Percentiles rank a stretch among this genome's conserved stretches.
These are phyloP conservation scores for Vitellaria paradoxa DNA, from an alignment of 179 eudicot species.

Conservation along the genomic window DNA sequence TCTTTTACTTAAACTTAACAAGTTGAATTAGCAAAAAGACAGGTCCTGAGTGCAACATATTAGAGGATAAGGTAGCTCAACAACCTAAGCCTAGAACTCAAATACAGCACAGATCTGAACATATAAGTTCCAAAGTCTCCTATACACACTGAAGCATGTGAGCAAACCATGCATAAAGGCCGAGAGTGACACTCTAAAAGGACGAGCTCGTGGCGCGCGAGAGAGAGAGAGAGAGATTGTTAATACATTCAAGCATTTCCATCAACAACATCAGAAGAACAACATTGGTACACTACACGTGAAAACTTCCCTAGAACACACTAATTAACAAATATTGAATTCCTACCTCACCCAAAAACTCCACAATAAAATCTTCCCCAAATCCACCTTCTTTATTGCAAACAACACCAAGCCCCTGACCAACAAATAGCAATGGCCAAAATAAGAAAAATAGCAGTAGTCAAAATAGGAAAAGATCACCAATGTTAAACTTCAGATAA, in stretches of 20 bases:
- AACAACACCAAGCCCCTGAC: constrained; percentile 97
- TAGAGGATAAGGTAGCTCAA: background rate
- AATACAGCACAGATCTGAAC: background rate
- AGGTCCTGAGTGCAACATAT: constrained; percentile 1
- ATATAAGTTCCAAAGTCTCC: background rate
- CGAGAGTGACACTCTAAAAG: background rate
- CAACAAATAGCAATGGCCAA: constrained; percentile 18
- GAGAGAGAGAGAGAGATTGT: background rate
- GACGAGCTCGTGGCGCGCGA: too few relatives aligned
- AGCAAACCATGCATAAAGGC: background rate
- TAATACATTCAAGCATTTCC: too few relatives aligned
- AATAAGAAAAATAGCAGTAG: constrained; percentile 14
- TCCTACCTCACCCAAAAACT: constrained; percentile 93
- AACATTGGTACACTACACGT: too few relatives aligned
- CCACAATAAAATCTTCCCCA: constrained; percentile 93
- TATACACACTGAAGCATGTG: background rate
- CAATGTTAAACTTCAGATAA: background rate
- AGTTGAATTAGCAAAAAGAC: background rate
- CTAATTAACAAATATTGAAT: background rate
- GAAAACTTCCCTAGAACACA: too few relatives aligned
- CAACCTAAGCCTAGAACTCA: background rate
- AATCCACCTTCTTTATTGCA: constrained; percentile 96
- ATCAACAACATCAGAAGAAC: too few relatives aligned
- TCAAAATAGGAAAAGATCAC: background rate
- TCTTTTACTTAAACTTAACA: background rate